Evolutionary conservation across 1,284 basidiomycete species (phyloP), one percentile per base, ranked within the genome.

Genomic region (Cutaneotrichosporon sp.): DNA sequence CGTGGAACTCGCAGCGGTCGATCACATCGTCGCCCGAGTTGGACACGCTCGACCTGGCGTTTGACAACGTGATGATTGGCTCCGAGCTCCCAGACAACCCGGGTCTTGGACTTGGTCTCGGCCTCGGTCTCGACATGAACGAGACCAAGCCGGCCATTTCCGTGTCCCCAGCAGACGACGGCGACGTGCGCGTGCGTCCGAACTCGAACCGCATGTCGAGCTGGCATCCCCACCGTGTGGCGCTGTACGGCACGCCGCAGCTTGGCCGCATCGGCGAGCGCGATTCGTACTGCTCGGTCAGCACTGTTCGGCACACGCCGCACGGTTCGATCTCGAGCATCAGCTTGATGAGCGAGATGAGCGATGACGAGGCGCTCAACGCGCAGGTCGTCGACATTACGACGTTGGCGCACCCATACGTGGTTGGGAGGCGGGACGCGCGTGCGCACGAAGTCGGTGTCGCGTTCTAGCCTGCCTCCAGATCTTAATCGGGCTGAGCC

Each of bases 311-410:
- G 6, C 58, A 60, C 64, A 53, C 52, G 56, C 60, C 55, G 22
- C 61, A 60, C 26, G 56, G 34, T 10, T 60, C 56, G 11, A 47
- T 65, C 21, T 58, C 61, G 58, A 50, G 40, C 30, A 22, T 56
- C 11, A 56, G 42, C 31, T 13, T 61, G 26, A 68, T 73, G 30
- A 73, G 70, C 26, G 76, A 74, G 50, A 66, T 70, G 36, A 74
- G 72, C 65, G 76, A 78, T 62, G 77, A 78, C 38, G 76, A 76
- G 64, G 68, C 74, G 10, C 67, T 71, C 57, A 76, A 30, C n/a
- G 77, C 76, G 5, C 73, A 72, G 59, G 75, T 79, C 53, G 74
- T 77, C 55, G 70, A 68, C 30, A 59, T 78, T 30, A 72, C 67
- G 7, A 72, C 74, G 7, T 63, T 71, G 21, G 62, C 71, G 3